Conservation (phyloP, 768 basidiomycete genomes). For the Hericium rajendrae region DNA sequence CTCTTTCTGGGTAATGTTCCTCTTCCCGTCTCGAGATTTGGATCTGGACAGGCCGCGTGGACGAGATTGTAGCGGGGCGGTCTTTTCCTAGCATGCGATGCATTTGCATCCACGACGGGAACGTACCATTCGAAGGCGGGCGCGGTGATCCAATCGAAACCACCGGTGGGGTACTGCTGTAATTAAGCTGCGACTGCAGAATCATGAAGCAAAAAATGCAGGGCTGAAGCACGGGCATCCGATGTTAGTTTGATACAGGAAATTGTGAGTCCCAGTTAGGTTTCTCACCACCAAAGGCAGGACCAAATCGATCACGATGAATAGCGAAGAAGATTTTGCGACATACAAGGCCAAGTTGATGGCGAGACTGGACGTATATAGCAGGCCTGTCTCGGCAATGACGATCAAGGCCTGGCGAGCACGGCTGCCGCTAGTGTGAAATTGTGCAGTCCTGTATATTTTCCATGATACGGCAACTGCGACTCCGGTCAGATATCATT, state of each 20-base stretch:
- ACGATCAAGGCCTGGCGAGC: background rate
- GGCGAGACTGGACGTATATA: background rate
- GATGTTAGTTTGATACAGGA: background rate
- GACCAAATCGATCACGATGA: background rate
- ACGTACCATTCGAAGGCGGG: background rate
- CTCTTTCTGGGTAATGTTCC: background rate
- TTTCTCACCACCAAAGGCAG: background rate
- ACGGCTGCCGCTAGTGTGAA: background rate
- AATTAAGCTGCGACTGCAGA: background rate
- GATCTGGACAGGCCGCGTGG: background rate
- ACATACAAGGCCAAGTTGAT: background rate
- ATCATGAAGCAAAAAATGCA: background rate
- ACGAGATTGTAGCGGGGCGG: background rate
- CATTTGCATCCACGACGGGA: background rate
- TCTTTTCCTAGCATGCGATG: background rate
- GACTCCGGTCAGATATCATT: background rate
- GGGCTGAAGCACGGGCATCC: background rate
- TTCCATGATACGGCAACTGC: background rate
- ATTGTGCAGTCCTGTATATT: background rate
- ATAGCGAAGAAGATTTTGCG: background rate
- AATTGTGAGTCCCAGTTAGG: background rate
- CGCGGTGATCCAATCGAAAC: background rate
- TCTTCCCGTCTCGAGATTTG: background rate
- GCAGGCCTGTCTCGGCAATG: background rate
- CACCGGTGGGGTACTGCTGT: background rate